Evolutionary conservation across 345 rosid genomes (phyloP), one percentile per base, ranked within the genome.

Genomic region (Jatropha curcas): DNA sequence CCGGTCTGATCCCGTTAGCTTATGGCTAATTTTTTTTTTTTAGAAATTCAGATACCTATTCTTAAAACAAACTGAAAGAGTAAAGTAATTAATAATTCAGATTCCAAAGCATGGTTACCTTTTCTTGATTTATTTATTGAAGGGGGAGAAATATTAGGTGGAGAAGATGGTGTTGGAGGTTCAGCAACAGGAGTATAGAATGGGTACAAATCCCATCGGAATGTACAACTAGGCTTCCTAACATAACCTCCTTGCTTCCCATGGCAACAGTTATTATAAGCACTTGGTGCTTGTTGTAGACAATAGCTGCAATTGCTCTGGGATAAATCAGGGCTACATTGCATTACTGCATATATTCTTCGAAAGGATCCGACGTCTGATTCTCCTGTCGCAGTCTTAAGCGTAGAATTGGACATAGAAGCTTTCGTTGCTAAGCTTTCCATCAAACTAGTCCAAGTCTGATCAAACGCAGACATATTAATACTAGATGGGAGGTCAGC

Each of bases 291-390:
- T 50, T 65, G 46, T n/a, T 48, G 41, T 3, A 88, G 60, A 64
- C 91, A 88, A 46, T 0, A 0, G 1, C 25, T 59, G 19, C 90
- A 88, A 45, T 80, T 77, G 46, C 35, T 46, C 24, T 39, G 65
- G 1, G 85, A 76, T n/a, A 88, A 9, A 61, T 90, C 96, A 24
- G 93, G 87, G 9, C 83, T 80, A 70, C 96, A 88, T 51, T 85
- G 87, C 83, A 78, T 77, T 55, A 88, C 4, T 19, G 81, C 76
- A 59, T 82, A 84, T 11, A 83, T 79, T 13, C 60, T 85, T 3
- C 51, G 4, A 14, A 2, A 43, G 14, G 45, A 19, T 5, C 71
- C 53, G 25, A 77, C 5, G 24, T 52, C 43, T 0, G 81, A 67
- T 63, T 80, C 76, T 20, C 79, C 86, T 24, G 80, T 77, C 4